phyloP scores from a whole-genome alignment of 2,329 filamentous ascomycete genomes.

The Albophoma yamanashiensis region DNA sequence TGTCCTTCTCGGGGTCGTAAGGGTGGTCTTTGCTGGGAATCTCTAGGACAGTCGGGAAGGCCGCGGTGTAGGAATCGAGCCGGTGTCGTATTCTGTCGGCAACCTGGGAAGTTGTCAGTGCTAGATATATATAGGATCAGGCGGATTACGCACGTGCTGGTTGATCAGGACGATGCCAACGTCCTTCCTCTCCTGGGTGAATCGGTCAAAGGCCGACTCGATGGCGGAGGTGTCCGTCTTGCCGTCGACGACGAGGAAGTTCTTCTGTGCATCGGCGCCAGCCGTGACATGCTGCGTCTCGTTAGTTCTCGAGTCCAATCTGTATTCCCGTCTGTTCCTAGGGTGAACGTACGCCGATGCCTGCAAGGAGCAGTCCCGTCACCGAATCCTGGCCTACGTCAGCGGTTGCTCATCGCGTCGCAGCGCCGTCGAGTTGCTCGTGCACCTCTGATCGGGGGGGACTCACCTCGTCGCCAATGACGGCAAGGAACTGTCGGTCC shows the following conservation, averaged over 20 bases:
- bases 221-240: constrained; percentile 88
- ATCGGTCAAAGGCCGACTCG: constrained; percentile 80
- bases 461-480: constrained; percentile 89
- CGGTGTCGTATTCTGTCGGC: constrained; percentile 87
- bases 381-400: constrained; percentile 67
- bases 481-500: constrained; percentile 91
- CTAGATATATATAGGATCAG: background rate
- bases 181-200: constrained; percentile 85
- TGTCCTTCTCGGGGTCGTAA: constrained; percentile 98
- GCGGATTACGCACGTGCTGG: constrained; percentile 64
- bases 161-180: constrained; percentile 97
- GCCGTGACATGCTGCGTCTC: constrained; percentile 70
- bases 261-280: constrained; percentile 84
- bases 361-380: constrained; percentile 87
- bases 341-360: constrained; percentile 63
- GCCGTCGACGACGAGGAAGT: constrained; percentile 90
- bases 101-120: constrained; percentile 46
- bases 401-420: constrained; percentile 6
- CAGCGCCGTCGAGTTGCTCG: background rate
- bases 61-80: constrained; percentile 84
- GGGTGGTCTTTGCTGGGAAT: constrained; percentile 99
- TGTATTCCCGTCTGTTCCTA: background rate
- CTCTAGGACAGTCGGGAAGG: constrained; percentile 92
- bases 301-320: background rate
- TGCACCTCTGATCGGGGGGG: background rate